Conservation (phyloP, 2,329 filamentous ascomycete species). For the Colletotrichum sp. region DNA sequence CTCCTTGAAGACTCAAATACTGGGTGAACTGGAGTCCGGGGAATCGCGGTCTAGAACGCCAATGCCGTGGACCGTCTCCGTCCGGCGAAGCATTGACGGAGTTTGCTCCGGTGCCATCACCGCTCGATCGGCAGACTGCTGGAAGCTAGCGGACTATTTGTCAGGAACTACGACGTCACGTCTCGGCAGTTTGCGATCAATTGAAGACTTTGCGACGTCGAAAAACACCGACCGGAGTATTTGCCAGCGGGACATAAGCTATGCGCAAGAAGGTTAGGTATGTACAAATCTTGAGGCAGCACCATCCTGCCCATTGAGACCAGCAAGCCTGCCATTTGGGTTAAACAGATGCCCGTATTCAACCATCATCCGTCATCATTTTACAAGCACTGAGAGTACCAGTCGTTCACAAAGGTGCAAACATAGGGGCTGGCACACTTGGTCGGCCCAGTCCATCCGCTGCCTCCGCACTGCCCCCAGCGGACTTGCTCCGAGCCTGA, state of each 20-base stretch:
- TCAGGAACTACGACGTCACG: background rate
- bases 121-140: background rate
- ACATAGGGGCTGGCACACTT: slow-evolving; percentile 18
- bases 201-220: background rate
- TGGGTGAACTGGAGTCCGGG: background rate
- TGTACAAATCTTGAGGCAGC: background rate
- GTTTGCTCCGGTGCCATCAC: background rate
- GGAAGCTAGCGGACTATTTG: background rate
- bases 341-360: background rate
- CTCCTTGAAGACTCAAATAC: background rate
- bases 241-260: background rate
- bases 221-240: background rate
- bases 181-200: background rate
- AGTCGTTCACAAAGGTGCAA: slow-evolving; percentile 24
- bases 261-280: background rate
- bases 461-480: slow-evolving; percentile 27
- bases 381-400: slow-evolving; percentile 27
- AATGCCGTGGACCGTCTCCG: background rate
- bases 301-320: background rate
- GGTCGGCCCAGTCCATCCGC: slow-evolving; percentile 21
- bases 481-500: slow-evolving; percentile 6
- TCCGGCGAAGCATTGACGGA: background rate
- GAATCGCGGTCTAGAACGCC: background rate
- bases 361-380: no score
- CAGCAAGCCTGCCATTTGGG: fast-evolving